Percentiles rank a stretch among this genome's conserved stretches.
Conservation (phyloP, 441 rosid species). For the Capsella rubella region DNA sequence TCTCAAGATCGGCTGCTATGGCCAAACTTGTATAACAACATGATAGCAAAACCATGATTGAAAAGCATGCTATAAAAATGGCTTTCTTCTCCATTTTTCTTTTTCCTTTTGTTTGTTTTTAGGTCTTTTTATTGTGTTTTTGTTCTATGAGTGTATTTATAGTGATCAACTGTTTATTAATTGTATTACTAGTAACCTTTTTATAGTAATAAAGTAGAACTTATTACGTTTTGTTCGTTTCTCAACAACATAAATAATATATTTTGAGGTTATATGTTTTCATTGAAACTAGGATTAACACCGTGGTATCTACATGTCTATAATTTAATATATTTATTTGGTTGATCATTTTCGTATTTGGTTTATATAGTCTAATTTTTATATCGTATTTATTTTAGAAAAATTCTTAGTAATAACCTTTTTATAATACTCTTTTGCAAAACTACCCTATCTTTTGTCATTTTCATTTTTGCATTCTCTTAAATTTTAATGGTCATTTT, state of each 20-base stretch:
- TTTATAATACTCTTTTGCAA: too few species aligned
- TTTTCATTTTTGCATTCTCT: too few species aligned
- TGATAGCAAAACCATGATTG: constrained; percentile 25
- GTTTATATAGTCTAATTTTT: too few species aligned
- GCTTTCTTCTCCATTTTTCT: constrained; percentile 25
- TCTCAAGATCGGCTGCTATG: constrained; percentile 7
- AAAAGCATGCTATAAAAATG: neutral
- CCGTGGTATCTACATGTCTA: too few species aligned
- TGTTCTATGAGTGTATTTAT: constrained; percentile 9
- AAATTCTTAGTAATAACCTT: too few species aligned
- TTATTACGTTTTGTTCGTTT: neutral
- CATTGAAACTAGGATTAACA: neutral
- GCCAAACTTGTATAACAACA: constrained; percentile 16
- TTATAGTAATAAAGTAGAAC: neutral
- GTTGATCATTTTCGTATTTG: too few species aligned
- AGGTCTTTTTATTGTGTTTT: neutral
- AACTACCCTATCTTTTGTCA: too few species aligned
- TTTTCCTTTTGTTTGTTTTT: neutral
- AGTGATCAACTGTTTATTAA: neutral
- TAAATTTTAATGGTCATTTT: too few species aligned
- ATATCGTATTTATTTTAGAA: too few species aligned
- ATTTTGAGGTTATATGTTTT: neutral
- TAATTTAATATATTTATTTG: too few species aligned
- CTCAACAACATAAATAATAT: neutral
- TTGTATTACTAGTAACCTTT: neutral